A percentile compares a stretch with the other conserved stretches of the same genome.
These are phyloP conservation scores for Thalia dealbata DNA, from an alignment of 176 grass and related monocot species.

Conservation along the genomic window DNA sequence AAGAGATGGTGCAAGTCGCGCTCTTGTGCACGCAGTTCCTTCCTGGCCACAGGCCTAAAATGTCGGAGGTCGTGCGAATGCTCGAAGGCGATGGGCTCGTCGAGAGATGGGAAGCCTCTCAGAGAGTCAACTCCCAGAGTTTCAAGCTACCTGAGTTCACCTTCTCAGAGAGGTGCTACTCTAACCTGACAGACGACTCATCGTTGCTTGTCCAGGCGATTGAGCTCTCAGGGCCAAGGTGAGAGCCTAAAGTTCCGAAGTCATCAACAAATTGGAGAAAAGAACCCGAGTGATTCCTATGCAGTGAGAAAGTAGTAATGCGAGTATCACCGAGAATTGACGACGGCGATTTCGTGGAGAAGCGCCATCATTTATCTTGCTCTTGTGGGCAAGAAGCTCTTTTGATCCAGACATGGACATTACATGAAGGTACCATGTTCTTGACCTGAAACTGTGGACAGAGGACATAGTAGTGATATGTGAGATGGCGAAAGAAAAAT, in stretches of 20 bases:
- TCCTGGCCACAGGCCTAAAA: constrained; percentile 64
- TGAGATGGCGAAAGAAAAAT: neutral
- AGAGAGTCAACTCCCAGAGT: constrained; percentile 46
- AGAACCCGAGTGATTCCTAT: neutral
- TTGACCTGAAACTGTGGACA: neutral
- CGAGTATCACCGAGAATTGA: neutral
- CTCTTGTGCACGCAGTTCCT: constrained; percentile 90
- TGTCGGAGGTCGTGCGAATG: constrained; percentile 92
- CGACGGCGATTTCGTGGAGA: neutral
- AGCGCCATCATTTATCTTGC: no score
- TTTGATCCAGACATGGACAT: neutral
- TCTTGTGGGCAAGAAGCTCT: neutral
- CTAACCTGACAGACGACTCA: constrained; percentile 73
- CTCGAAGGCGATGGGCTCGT: constrained; percentile 88
- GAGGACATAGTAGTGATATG: neutral
- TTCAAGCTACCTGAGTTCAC: constrained; percentile 61
- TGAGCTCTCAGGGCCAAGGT: constrained; percentile 89
- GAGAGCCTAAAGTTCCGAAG: constrained; percentile 16
- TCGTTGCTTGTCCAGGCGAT: constrained; percentile 83
- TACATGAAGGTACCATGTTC: neutral
- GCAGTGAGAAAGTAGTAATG: neutral
- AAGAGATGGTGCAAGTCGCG: constrained; percentile 90
- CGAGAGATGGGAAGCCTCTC: constrained; percentile 84
- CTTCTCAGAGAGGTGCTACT: constrained; percentile 65
- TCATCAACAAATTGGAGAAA: neutral